Conservation (phyloP, 1,284 basidiomycete species). For the Austroboletus niveus region DNA sequence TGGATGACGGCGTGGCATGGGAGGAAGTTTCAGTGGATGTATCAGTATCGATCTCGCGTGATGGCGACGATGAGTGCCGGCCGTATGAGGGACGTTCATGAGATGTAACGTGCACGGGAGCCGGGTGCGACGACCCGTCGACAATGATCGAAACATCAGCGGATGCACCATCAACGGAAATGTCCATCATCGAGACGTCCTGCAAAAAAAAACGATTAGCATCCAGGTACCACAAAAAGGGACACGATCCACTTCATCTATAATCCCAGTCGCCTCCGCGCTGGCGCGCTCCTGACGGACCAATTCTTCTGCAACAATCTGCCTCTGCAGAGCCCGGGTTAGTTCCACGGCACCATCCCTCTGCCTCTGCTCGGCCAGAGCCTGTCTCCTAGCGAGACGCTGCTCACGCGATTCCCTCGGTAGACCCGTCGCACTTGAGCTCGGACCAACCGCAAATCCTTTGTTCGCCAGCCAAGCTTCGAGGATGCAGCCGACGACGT, state of each 20-base stretch:
- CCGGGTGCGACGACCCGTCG: conserved; percentile 20
- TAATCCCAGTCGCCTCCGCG: conserved; percentile 4
- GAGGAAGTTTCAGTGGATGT: conserved; percentile 59
- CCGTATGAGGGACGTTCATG: conserved; percentile 17
- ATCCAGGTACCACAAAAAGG: neutral
- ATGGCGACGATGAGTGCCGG: conserved; percentile 29
- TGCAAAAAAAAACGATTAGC: conserved; percentile 13
- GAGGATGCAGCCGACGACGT: conserved; percentile 92
- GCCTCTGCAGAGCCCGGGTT: conserved; percentile 53
- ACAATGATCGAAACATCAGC: conserved; percentile 21
- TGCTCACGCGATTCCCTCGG: conserved; percentile 74
- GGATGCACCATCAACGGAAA: conserved; percentile 12
- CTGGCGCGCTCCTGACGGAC: conserved; percentile 8
- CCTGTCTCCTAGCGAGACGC: conserved; percentile 55
- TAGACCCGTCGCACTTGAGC: conserved; percentile 57
- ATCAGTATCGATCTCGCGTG: conserved; percentile 49
- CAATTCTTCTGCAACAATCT: conserved; percentile 36
- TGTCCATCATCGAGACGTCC: conserved; percentile 30
- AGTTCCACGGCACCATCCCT: conserved; percentile 54
- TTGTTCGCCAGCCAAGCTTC: conserved; percentile 89
- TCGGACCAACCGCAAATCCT: conserved; percentile 75
- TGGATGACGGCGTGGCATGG: conserved; percentile 56
- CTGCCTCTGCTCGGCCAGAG: conserved; percentile 51
- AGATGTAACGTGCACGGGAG: conserved; percentile 22
- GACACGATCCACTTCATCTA: conserved; percentile 27